Evolutionary conservation across 1,139 yeast species (phyloP).

Genomic region (Zygosaccharomyces sapae): DNA sequence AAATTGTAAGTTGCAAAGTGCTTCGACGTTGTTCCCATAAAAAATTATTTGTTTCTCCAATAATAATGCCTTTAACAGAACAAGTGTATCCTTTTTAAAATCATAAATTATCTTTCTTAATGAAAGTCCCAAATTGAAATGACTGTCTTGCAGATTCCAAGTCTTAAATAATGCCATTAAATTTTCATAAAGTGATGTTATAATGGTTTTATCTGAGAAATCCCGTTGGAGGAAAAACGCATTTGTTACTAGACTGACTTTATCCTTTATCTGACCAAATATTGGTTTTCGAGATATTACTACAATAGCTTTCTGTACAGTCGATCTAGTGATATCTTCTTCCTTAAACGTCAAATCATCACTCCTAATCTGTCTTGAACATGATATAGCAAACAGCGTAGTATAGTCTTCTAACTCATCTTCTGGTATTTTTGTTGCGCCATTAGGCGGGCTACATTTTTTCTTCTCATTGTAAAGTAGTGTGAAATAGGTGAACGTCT

Average conservation of each 20-base stretch:
- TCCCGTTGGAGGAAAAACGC: slow-evolving; percentile 80
- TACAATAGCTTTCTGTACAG: slow-evolving; percentile 88
- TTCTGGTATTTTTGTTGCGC: slow-evolving; percentile 37
- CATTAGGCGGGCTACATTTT: slow-evolving; percentile 27
- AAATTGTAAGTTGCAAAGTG: slow-evolving; percentile 71
- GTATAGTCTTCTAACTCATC: slow-evolving; percentile 45
- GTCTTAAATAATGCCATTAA: slow-evolving; percentile 54
- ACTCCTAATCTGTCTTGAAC: slow-evolving; percentile 77
- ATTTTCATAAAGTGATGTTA: slow-evolving; percentile 71
- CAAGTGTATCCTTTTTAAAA: slow-evolving; percentile 58
- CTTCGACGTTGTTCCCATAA: slow-evolving; percentile 80
- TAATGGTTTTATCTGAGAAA: slow-evolving; percentile 63
- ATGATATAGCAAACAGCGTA: slow-evolving; percentile 88
- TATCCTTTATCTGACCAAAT: slow-evolving; percentile 82
- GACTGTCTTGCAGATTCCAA: slow-evolving; percentile 50
- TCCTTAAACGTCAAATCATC: slow-evolving; percentile 55
- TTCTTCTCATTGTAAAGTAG: slow-evolving; percentile 62
- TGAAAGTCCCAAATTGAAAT: slow-evolving; percentile 71
- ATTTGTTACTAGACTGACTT: slow-evolving; percentile 81
- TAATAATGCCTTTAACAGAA: slow-evolving; percentile 69
- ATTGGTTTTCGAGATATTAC: slow-evolving; percentile 85
- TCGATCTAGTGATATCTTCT: slow-evolving; percentile 74
- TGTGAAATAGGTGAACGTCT: slow-evolving; percentile 88
- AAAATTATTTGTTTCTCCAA: slow-evolving; percentile 67
- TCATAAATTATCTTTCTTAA: slow-evolving; percentile 60